Evolutionary conservation across 1,139 yeast genomes (phyloP).

Genomic region (Magnusiomyces paraingens): DNA sequence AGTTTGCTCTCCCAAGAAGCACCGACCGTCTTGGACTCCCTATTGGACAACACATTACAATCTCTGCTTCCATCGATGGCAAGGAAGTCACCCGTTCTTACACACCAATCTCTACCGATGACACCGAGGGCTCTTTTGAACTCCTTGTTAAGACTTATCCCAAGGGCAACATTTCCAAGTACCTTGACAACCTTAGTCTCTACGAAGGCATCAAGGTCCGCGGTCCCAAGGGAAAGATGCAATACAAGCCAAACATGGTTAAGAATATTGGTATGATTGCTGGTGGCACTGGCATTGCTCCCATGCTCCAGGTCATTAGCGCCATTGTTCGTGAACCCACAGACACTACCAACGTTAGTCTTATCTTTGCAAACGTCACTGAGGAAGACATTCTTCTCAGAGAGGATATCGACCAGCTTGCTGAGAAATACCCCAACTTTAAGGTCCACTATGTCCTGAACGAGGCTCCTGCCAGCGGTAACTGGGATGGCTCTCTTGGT

Average conservation of each 20-base stretch:
- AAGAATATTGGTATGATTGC: conserved; percentile 76
- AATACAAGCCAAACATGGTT: conserved; percentile 73
- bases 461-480: conserved; percentile 46
- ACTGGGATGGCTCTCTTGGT: conserved; percentile 73
- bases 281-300: conserved; percentile 92
- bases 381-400: conserved; percentile 73
- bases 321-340: conserved; percentile 67
- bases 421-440: conserved; percentile 53
- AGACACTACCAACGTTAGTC: conserved; percentile 66
- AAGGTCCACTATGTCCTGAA: conserved; percentile 68
- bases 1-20: conserved; percentile 71
- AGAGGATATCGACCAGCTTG: conserved; percentile 70
- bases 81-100: conserved; percentile 80
- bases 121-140: conserved; percentile 75
- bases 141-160: conserved; percentile 81
- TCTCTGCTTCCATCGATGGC: conserved; percentile 58
- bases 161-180: conserved; percentile 74
- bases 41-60: conserved; percentile 74
- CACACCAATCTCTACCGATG: conserved; percentile 83
- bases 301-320: conserved; percentile 81
- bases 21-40: conserved; percentile 78
- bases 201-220: conserved; percentile 66
- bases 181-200: conserved; percentile 55
- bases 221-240: conserved; percentile 89
- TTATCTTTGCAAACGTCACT: conserved; percentile 74